Evolutionary conservation across 202 grass and related monocot species (phyloP), one percentile per base, ranked within the genome.

Genomic region (Panicum hallii): DNA sequence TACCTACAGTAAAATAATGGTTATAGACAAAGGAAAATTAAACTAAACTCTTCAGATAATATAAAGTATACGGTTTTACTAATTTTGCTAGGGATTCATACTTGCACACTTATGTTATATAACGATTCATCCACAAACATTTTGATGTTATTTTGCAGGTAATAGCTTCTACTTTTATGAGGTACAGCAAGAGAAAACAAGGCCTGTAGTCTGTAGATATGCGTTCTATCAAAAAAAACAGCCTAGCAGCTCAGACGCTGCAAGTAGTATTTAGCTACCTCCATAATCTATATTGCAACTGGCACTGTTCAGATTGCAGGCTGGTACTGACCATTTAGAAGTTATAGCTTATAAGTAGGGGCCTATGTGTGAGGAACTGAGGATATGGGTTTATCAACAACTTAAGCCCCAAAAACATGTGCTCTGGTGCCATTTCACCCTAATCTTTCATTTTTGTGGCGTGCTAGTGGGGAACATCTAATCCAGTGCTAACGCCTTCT

Each of bases 1-100:
- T 22, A 99, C 86, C 97, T 97, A 85, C 44, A 86, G 65, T 48
- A 72, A 85, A 69, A 81, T 54, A 67, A 16, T 50, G 79, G 30
- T 77, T 79, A 54, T 22, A 46, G 0, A 64, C 71, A 54, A 73
- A 23, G 7, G 6, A 69, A 22, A 68, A 16, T 53, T 32, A 48
- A 9, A 7, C 4, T 6, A n/a, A 72, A 66, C 12, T 76, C 40
- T 68, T 17, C 3, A 57, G 32, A 64, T 16, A 73, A 9, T 38
- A 28, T 16, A 55, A 54, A 49, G 9, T 66, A 77, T 66, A 77
- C 65, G n/a, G 53, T 58, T 62, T 19, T 40, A 41, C 44, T 50
- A 72, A 56, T 74, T 78, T 9, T 1, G 50, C 19, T 54, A 83
- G 3, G 15, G 6, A 83, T 20, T n/a, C 26, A 74, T 40, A 34